Evolutionary conservation across 2,329 filamentous ascomycete genomes (phyloP).

Genomic region (Penicillium sp.): DNA sequence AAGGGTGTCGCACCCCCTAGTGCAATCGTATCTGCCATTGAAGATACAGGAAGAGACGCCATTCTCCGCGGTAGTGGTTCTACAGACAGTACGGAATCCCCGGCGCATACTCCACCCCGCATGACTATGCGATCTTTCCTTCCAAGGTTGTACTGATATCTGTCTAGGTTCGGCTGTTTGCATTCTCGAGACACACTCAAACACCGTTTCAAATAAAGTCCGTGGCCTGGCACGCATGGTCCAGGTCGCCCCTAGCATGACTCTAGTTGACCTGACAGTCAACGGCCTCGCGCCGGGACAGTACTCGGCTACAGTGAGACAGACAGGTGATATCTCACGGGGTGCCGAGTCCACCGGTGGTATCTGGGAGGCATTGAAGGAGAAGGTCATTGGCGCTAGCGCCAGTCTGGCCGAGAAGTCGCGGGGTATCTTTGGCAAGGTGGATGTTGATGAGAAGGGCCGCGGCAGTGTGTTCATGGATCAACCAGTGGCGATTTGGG

Average conservation of each 20-base stretch:
- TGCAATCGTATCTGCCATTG: conserved; percentile 83
- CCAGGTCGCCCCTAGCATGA: conserved; percentile 75
- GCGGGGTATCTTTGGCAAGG: conserved; percentile 69
- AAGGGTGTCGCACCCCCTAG: conserved; percentile 90
- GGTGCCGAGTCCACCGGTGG: conserved; percentile 81
- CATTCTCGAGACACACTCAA: conserved; percentile 84
- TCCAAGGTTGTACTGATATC: background rate
- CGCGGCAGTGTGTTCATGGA: conserved; percentile 80
- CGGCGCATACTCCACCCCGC: conserved; percentile 4
- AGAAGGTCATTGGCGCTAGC: conserved; percentile 40
- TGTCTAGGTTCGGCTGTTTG: conserved; percentile 64
- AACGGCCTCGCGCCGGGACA: conserved; percentile 77
- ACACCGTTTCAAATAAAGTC: conserved; percentile 65
- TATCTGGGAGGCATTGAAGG: conserved; percentile 67
- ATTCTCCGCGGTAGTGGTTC: conserved; percentile 87
- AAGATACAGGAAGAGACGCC: conserved; percentile 87
- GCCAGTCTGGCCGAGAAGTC: conserved; percentile 37
- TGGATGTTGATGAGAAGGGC: conserved; percentile 75
- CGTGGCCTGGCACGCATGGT: conserved; percentile 91
- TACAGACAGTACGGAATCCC: conserved; percentile 66
- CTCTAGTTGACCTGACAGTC: conserved; percentile 84
- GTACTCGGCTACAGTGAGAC: conserved; percentile 82
- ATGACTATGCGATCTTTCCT: background rate
- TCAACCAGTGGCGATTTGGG: conserved; percentile 84
- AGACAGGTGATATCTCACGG: conserved; percentile 81